A percentile compares a stretch with the other conserved stretches of the same genome.
Evolutionary conservation across 2,329 filamentous ascomycete species (phyloP).

Genomic region (Purpureocillium takamizusanense): DNA sequence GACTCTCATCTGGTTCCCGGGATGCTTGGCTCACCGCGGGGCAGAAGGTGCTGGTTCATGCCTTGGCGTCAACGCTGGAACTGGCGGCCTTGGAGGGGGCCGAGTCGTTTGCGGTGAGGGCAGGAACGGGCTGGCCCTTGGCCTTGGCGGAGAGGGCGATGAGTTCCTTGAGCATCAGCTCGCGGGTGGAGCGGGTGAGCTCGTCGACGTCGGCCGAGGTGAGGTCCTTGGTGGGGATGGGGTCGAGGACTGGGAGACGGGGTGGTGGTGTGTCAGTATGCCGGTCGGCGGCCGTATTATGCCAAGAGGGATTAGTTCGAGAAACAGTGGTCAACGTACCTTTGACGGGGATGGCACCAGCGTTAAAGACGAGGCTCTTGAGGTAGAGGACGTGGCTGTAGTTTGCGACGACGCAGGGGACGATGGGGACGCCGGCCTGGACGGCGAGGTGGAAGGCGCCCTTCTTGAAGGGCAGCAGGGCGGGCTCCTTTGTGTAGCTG

Average conservation of each 20-base stretch:
- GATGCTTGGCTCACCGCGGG: too few relatives aligned
- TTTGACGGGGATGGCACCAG: conserved; percentile 66
- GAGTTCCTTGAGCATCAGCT: conserved; percentile 66
- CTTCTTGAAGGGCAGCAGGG: conserved; percentile 94
- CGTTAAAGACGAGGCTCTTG: conserved; percentile 54
- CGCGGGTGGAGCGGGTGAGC: conserved; percentile 57
- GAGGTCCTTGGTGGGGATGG: conserved; percentile 67
- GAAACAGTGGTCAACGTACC: conserved; percentile 49
- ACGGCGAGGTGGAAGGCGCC: conserved; percentile 94
- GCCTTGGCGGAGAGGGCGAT: conserved; percentile 42
- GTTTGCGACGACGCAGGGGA: conserved; percentile 75
- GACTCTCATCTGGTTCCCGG: too few relatives aligned
- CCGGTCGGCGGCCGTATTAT: too few relatives aligned
- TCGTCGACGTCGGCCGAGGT: conserved; percentile 69
- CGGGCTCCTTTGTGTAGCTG: conserved; percentile 75
- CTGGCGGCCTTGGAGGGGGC: conserved; percentile 16
- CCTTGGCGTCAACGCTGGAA: conserved; percentile 17
- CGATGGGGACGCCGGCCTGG: conserved; percentile 85
- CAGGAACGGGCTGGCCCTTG: conserved; percentile 28
- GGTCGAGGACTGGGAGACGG: conserved; percentile 60
- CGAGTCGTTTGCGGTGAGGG: conserved; percentile 14
- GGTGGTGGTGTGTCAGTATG: too few relatives aligned
- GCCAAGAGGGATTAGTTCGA: too few relatives aligned
- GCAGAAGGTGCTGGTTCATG: background rate
- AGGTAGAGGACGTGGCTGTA: conserved; percentile 65